phyloP scores from a whole-genome alignment of 441 rosid genomes.

The Pelargonium cotyledonis region DNA sequence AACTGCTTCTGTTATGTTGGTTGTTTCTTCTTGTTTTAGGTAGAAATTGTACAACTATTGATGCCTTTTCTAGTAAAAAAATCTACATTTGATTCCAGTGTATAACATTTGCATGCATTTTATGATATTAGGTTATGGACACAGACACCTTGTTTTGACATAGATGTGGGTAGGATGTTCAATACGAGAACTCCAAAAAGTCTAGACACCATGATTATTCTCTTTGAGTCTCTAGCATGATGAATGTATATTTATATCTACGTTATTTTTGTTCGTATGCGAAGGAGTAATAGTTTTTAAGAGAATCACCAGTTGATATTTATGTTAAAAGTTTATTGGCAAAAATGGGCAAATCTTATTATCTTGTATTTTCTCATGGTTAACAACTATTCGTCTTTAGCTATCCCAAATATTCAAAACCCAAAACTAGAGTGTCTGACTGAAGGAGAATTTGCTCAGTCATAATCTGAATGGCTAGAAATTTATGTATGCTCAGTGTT shows the following conservation, averaged over 20 bases:
- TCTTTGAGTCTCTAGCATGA: constrained; percentile 1
- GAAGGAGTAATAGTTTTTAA: neutral
- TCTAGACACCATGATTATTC: neutral
- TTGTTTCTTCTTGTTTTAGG: neutral
- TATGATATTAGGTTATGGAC: neutral
- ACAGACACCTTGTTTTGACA: neutral
- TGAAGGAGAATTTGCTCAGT: too few species aligned
- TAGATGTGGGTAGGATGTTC: neutral
- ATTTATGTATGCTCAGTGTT: too few species aligned
- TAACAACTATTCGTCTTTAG: neutral
- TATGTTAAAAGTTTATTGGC: neutral
- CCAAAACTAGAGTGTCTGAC: too few species aligned
- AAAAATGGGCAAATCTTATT: neutral
- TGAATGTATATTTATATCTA: neutral
- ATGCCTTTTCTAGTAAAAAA: neutral
- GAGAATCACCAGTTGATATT: neutral
- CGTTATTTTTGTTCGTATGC: neutral
- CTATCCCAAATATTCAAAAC: too few species aligned
- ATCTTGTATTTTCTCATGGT: neutral
- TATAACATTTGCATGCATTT: neutral
- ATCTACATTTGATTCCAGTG: neutral
- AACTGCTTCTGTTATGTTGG: neutral
- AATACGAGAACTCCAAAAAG: neutral
- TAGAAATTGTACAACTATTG: neutral
- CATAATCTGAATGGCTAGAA: too few species aligned